Percentiles rank a stretch among this genome's conserved stretches.
These are phyloP conservation scores for Fusarium phyllophilum DNA, from an alignment of 2,329 filamentous ascomycete species.

Conservation along the genomic window DNA sequence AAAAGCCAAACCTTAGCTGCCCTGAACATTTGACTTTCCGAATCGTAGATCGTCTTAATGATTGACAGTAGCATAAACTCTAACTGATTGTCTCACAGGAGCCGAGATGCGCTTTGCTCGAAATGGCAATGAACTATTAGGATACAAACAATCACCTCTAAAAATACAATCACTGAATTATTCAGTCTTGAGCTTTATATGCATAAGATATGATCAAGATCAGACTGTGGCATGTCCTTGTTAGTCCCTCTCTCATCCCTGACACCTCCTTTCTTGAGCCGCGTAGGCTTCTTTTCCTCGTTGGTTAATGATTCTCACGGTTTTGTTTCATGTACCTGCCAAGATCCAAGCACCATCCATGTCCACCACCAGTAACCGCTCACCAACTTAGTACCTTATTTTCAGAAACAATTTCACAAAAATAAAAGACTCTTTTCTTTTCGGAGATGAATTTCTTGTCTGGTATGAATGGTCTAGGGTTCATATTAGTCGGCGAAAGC, in stretches of 20 bases:
- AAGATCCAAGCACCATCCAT: slow-evolving; percentile 20
- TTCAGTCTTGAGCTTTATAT: neutral
- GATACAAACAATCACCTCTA: too few species aligned
- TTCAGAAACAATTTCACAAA: neutral
- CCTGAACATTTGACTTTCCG: neutral
- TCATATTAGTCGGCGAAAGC: neutral
- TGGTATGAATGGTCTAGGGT: neutral
- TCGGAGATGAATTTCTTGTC: neutral
- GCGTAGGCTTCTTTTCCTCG: slow-evolving; percentile 21
- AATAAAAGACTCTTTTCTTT: neutral
- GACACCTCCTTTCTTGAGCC: slow-evolving; percentile 35
- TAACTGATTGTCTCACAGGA: neutral
- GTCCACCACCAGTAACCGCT: slow-evolving; percentile 18
- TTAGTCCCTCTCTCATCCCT: slow-evolving; percentile 5
- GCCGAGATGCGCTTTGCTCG: neutral
- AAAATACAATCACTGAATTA: neutral
- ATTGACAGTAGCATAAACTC: slow-evolving; percentile 1
- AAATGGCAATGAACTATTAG: neutral
- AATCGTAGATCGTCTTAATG: neutral
- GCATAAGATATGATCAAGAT: neutral
- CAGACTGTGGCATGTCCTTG: slow-evolving; percentile 3
- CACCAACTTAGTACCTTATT: neutral
- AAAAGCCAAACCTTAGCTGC: neutral
- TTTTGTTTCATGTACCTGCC: slow-evolving; percentile 34
- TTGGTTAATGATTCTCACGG: slow-evolving; percentile 29